A percentile compares a stretch with the other conserved stretches of the same genome.
Evolutionary conservation across 176 grass and related monocot species (phyloP).

Genomic region (Oryza glaberrima): DNA sequence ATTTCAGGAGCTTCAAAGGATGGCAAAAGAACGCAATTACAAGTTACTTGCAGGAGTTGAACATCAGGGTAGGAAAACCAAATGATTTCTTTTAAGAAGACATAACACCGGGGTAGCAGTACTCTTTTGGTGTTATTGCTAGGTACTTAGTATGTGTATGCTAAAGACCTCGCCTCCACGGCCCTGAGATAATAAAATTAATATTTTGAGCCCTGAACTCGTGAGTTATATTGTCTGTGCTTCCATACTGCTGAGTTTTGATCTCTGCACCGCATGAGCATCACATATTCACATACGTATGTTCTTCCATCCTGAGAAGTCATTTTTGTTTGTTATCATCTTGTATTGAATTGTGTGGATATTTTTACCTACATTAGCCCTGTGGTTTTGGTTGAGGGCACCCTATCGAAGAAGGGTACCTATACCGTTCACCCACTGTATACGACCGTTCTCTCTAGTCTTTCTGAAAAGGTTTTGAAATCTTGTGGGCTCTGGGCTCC

Average conservation of each 20-base stretch:
- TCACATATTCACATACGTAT: too few species aligned
- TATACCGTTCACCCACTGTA: too few species aligned
- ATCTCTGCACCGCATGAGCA: neutral
- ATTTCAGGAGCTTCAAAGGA: slow-evolving; percentile 64
- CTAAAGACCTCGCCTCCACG: neutral
- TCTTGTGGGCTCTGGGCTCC: too few species aligned
- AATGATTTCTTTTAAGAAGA: slow-evolving; percentile 46
- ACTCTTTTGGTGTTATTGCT: neutral
- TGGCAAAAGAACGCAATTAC: slow-evolving; percentile 68
- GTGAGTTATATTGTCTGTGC: neutral
- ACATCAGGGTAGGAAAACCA: slow-evolving; percentile 65
- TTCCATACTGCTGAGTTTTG: neutral
- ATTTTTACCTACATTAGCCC: too few species aligned
- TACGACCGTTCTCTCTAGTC: too few species aligned
- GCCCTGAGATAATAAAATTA: neutral
- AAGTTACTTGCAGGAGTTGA: slow-evolving; percentile 52
- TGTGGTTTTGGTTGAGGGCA: too few species aligned
- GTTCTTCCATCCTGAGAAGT: too few species aligned
- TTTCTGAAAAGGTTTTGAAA: too few species aligned
- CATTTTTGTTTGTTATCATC: too few species aligned
- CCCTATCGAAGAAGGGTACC: too few species aligned
- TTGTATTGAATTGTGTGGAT: too few species aligned
- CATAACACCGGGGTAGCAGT: neutral
- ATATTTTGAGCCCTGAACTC: neutral
- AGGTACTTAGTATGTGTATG: neutral